phyloP scores from a whole-genome alignment of 2,329 filamentous ascomycete genomes.

The Huntiella bhutanensis region DNA sequence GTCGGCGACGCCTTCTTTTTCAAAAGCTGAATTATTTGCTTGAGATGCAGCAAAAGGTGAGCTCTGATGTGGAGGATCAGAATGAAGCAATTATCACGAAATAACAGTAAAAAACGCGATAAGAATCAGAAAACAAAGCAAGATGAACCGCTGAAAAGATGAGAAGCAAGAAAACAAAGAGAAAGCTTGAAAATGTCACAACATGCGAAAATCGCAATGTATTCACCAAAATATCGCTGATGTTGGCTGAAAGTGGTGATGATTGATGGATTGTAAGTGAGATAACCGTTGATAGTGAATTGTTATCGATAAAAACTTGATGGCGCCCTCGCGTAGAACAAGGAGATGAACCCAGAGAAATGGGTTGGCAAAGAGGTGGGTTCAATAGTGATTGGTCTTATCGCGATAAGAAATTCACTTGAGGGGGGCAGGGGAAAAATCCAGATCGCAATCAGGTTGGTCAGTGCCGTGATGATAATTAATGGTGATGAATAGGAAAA shows the following conservation, averaged over 20 bases:
- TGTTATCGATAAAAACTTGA: conserved; percentile 6
- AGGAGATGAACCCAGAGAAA: not conserved
- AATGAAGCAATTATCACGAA: too few species aligned
- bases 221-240: too few species aligned
- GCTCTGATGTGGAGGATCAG: too few species aligned
- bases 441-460: not conserved
- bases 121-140: not conserved
- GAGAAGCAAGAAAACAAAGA: not conserved
- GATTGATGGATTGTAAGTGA: not conserved
- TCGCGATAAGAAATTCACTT: conserved; percentile 1
- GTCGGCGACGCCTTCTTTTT: too few species aligned
- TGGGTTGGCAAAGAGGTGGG: not conserved
- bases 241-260: too few species aligned
- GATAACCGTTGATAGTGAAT: conserved; percentile 3
- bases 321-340: not conserved
- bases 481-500: not conserved
- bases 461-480: not conserved
- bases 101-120: too few species aligned
- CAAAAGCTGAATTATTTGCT: too few species aligned
- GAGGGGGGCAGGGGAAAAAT: not conserved
- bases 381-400: not conserved
- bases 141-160: not conserved
- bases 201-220: too few species aligned
- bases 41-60: too few species aligned
- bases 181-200: not conserved